Evolutionary conservation across 306 rosid genomes (phyloP).

Genomic region (Ammopiptanthus mongolicus): DNA sequence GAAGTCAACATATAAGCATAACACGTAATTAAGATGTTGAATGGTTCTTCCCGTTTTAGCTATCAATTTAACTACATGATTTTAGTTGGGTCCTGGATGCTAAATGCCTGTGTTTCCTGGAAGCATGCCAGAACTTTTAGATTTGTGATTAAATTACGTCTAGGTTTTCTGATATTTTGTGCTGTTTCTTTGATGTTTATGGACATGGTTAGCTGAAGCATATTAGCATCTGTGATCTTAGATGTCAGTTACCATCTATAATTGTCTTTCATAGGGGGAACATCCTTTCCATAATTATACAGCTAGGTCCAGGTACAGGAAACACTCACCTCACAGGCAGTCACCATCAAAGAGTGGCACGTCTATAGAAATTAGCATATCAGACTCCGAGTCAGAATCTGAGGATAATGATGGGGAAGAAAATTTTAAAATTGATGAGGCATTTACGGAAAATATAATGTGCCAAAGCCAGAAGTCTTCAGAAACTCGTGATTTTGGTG

Average conservation of each 20-base stretch:
- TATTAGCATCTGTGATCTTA: conserved; percentile 12
- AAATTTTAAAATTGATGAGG: conserved; percentile 20
- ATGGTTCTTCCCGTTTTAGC: conserved; percentile 5
- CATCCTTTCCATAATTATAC: conserved; percentile 96
- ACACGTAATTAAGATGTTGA: background rate
- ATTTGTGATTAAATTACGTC: background rate
- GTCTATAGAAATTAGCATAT: conserved; percentile 21
- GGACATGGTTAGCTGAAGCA: background rate
- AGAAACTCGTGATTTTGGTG: conserved; percentile 13
- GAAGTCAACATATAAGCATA: background rate
- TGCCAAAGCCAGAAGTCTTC: conserved; percentile 21
- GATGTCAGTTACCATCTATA: conserved; percentile 1
- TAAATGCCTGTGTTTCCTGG: background rate
- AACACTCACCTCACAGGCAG: conserved; percentile 25
- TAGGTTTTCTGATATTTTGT: background rate
- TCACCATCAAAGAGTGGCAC: conserved; percentile 22
- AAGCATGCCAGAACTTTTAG: background rate
- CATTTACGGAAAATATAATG: background rate
- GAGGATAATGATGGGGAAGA: conserved; percentile 52
- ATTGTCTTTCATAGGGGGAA: conserved; percentile 54
- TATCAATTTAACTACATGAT: background rate
- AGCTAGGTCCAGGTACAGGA: conserved; percentile 69
- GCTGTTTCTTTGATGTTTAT: conserved; percentile 4
- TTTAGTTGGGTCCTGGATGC: background rate
- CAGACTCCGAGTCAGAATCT: conserved; percentile 40